Evolutionary conservation across 78 protist genomes (phyloP), one percentile per base, ranked within the genome.

Genomic region (Pigoraptor vietnamica): DNA sequence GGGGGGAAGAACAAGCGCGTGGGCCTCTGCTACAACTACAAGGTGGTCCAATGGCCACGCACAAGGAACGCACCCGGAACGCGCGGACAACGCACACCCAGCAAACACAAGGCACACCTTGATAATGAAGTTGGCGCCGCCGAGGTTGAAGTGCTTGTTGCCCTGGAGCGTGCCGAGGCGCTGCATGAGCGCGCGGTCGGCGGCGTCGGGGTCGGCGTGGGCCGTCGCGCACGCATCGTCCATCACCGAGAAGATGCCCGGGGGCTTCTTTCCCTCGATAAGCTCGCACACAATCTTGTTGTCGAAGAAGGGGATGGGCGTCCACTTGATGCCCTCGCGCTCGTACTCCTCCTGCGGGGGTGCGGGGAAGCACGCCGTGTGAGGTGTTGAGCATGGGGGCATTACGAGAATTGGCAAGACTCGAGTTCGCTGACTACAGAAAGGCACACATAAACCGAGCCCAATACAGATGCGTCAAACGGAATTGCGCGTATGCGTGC

Each of bases 251-350:
- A 98, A 39, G 39, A 98, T 93, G 89, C 99, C 98, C 23, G 94
- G 94, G 39, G 96, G 98, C 29, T 81, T 29, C 39, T 34, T 92
- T 36, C 95, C 97, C 87, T 97, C 99, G 48, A 97, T 97, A 79
- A 97, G 91, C 37, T 97, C 99, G 92, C 97, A 96, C 86, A 96
- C 97, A 19, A 97, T 90, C 88, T 96, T 93, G 95, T 97, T 97
- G 95, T 97, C 93, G 90, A 97, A 97, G 55, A 91, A 97, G 84
- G 94, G 91, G 92, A 97, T 96, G 39, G 92, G 92, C 14, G 95
- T 95, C 99, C 99, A 98, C 83, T 94, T 89, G 89, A 98, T 96
- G 67, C 98, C 98, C 92, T 98, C 99, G 25, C 84, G 37, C 36
- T 48, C 95, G 94, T 97, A 97, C 86, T 96, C 98, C 40, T 94